Conservation (phyloP, 768 basidiomycete species). For the Aureoboletus auriporus region DNA sequence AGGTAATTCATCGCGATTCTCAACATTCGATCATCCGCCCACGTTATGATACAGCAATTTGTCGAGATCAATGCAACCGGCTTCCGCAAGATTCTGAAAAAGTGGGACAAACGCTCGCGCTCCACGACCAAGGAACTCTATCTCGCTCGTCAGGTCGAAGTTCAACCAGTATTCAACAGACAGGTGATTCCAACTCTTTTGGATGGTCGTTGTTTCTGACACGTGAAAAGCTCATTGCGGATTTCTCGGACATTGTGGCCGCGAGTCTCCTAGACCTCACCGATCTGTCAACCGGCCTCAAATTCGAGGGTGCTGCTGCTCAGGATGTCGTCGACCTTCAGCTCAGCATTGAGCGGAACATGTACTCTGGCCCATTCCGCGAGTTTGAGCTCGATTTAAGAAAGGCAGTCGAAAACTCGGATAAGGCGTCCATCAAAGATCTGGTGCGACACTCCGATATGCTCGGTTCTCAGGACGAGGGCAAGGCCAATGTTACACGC, state of each 20-base stretch:
- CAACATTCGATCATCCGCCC: slow-evolving; percentile 8
- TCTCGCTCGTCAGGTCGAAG: slow-evolving; percentile 92
- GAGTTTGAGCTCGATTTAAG: slow-evolving; percentile 87
- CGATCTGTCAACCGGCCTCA: slow-evolving; percentile 68
- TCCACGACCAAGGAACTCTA: slow-evolving; percentile 97
- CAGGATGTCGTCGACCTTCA: slow-evolving; percentile 75
- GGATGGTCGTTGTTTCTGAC: slow-evolving; percentile 6
- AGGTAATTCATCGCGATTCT: slow-evolving; percentile 48
- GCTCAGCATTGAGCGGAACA: slow-evolving; percentile 57
- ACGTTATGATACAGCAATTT: slow-evolving; percentile 64
- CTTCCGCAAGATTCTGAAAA: slow-evolving; percentile 96
- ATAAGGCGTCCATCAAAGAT: slow-evolving; percentile 59
- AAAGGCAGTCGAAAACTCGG: slow-evolving; percentile 65
- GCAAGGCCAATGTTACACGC: slow-evolving; percentile 73
- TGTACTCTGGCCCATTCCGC: slow-evolving; percentile 68
- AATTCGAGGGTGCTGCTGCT: slow-evolving; percentile 74
- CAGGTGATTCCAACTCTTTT: slow-evolving; percentile 51
- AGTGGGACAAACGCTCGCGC: slow-evolving; percentile 96
- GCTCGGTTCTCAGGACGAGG: slow-evolving; percentile 55
- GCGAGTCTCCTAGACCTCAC: slow-evolving; percentile 77
- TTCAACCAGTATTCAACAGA: slow-evolving; percentile 97
- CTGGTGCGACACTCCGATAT: slow-evolving; percentile 68
- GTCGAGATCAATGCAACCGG: slow-evolving; percentile 97
- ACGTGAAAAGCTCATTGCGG: slow-evolving; percentile 75
- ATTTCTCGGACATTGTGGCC: slow-evolving; percentile 89